phyloP scores from a whole-genome alignment of 805 yeast species.

The Lachancea kluyveri region DNA sequence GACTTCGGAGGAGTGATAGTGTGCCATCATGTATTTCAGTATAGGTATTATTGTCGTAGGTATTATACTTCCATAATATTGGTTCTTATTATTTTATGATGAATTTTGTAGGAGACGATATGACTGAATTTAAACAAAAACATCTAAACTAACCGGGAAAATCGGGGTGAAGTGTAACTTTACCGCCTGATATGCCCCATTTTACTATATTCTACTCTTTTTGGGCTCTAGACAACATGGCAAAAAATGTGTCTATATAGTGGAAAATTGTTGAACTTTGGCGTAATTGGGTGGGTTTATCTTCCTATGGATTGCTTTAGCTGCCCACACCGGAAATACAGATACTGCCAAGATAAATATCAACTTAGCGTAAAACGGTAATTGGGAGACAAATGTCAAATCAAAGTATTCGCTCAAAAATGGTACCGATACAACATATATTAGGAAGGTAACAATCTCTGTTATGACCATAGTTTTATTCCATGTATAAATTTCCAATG shows the following conservation, averaged over 20 bases:
- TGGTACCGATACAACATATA: conserved; percentile 74
- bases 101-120: no score
- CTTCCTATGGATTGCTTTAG: conserved; percentile 65
- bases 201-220: no score
- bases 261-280: conserved; percentile 71
- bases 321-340: conserved; percentile 84
- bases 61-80: no score
- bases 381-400: conserved; percentile 50
- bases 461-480: conserved; percentile 66
- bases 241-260: conserved; percentile 32
- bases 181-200: no score
- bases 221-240: no score
- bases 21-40: no score
- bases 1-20: no score
- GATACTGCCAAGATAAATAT: conserved; percentile 60
- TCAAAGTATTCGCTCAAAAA: conserved; percentile 84
- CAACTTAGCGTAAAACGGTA: conserved; percentile 64
- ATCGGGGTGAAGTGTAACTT: no score
- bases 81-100: no score
- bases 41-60: no score
- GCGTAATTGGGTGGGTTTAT: conserved; percentile 94
- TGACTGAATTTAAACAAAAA: no score
- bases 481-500: conserved; percentile 90
- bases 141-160: no score
- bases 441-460: conserved; percentile 59